Conservation (phyloP, 1,284 basidiomycete genomes). For the Amylostereum chailletii region DNA sequence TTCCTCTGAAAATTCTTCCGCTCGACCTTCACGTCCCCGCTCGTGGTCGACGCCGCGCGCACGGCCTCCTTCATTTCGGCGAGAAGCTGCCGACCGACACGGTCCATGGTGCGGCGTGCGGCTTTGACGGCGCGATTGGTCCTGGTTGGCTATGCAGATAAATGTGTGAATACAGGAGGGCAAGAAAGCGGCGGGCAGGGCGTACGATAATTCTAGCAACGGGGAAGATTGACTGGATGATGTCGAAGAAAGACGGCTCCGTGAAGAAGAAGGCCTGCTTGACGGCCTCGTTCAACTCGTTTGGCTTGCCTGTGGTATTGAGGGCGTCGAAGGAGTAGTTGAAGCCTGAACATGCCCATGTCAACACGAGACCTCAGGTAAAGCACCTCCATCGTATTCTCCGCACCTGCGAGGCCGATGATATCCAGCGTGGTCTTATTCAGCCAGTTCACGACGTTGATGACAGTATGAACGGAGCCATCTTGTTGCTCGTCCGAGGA, state of each 20-base stretch:
- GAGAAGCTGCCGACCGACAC: slow-evolving; percentile 36
- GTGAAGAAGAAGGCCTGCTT: slow-evolving; percentile 15
- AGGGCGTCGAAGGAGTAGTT: slow-evolving; percentile 30
- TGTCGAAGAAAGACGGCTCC: slow-evolving; percentile 3
- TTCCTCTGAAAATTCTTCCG: slow-evolving; percentile 23
- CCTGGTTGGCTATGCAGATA: background rate
- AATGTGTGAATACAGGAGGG: background rate
- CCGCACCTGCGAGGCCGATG: slow-evolving; percentile 36
- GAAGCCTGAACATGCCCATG: slow-evolving; percentile 20
- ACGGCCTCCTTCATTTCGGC: slow-evolving; percentile 30
- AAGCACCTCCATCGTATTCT: background rate
- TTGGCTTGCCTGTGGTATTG: slow-evolving; percentile 12
- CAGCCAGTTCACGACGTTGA: slow-evolving; percentile 34
- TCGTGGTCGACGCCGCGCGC: background rate
- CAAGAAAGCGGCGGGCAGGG: background rate
- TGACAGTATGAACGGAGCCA: slow-evolving; percentile 8
- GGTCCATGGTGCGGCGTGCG: background rate
- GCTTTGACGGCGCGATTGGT: background rate
- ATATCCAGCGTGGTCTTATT: slow-evolving; percentile 39
- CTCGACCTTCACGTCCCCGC: slow-evolving; percentile 10
- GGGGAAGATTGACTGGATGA: slow-evolving; percentile 11
- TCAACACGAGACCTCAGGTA: background rate
- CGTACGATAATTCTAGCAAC: background rate
- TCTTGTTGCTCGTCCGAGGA: background rate
- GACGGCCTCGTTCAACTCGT: slow-evolving; percentile 24